phyloP scores from a whole-genome alignment of 1,139 yeast genomes.

The Yamadazyma taylorii region DNA sequence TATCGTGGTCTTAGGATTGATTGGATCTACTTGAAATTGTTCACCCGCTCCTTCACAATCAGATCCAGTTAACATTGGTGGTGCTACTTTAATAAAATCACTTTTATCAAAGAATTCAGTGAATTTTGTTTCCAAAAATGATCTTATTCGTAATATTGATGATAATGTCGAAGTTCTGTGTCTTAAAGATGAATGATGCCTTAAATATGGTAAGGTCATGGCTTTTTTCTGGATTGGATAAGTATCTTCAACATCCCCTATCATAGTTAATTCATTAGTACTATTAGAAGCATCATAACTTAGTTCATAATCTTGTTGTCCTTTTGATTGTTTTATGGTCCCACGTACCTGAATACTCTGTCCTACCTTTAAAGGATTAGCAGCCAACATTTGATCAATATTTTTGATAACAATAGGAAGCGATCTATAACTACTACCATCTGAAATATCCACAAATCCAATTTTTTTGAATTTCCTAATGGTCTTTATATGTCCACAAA shows the following conservation, averaged over 20 bases:
- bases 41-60: slow-evolving; percentile 99
- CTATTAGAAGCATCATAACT: slow-evolving; percentile 24
- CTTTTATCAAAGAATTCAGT: slow-evolving; percentile 52
- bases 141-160: slow-evolving; percentile 69
- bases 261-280: slow-evolving; percentile 23
- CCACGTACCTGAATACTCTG: slow-evolving; percentile 38
- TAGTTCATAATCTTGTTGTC: slow-evolving; percentile 36
- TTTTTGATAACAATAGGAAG: slow-evolving; percentile 59
- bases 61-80: slow-evolving; percentile 83
- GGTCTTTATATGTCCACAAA: slow-evolving; percentile 72
- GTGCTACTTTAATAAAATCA: slow-evolving; percentile 70
- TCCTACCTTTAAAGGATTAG: slow-evolving; percentile 37
- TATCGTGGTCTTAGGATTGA: slow-evolving; percentile 13
- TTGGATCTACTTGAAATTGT: slow-evolving; percentile 57
- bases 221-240: slow-evolving; percentile 86
- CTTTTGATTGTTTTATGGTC: slow-evolving; percentile 34
- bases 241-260: slow-evolving; percentile 58
- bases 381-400: slow-evolving; percentile 32
- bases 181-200: slow-evolving; percentile 71
- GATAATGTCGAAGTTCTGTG: slow-evolving; percentile 71
- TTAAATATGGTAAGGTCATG: slow-evolving; percentile 63
- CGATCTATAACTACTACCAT: slow-evolving; percentile 62
- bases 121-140: slow-evolving; percentile 58
- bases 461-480: slow-evolving; percentile 71
- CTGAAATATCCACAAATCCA: slow-evolving; percentile 76